phyloP scores from a whole-genome alignment of 2,329 filamentous ascomycete genomes.

The Xylaria sp. region DNA sequence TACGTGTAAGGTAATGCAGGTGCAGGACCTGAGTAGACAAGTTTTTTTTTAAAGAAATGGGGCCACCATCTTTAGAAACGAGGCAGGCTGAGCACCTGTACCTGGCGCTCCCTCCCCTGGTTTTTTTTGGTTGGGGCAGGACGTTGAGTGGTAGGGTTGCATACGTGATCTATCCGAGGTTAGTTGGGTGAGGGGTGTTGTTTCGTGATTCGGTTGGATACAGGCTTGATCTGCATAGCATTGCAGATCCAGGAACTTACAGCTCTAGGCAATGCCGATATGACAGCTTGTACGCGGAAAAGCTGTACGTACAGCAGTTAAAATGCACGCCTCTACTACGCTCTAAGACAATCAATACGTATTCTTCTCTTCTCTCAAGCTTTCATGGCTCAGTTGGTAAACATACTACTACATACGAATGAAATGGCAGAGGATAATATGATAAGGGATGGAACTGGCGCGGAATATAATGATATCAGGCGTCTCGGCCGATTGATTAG shows the following conservation, averaged over 20 bases:
- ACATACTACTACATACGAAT: not conserved
- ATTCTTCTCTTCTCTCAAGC: not conserved
- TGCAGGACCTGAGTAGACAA: no score
- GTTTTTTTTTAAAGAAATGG: no score
- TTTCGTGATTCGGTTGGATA: not conserved
- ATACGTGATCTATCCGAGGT: not conserved
- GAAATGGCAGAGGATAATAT: not conserved
- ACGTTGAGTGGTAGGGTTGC: not conserved
- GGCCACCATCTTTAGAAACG: no score
- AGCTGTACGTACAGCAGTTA: not conserved
- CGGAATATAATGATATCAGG: not conserved
- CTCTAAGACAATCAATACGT: not conserved
- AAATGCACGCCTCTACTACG: not conserved
- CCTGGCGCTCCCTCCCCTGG: not conserved
- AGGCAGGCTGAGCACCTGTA: not conserved
- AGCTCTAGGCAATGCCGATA: not conserved
- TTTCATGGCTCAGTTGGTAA: not conserved
- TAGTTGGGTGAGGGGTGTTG: not conserved
- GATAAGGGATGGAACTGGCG: not conserved
- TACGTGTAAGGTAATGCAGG: no score
- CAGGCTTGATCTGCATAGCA: not conserved
- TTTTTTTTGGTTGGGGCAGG: not conserved
- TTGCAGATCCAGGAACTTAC: slow-evolving; percentile 13
- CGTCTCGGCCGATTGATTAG: not conserved
- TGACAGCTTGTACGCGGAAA: not conserved